Base-by-base conservation (phyloP, 495 filamentous ascomycete species). In the Aspergillus kassunensis region DNA sequence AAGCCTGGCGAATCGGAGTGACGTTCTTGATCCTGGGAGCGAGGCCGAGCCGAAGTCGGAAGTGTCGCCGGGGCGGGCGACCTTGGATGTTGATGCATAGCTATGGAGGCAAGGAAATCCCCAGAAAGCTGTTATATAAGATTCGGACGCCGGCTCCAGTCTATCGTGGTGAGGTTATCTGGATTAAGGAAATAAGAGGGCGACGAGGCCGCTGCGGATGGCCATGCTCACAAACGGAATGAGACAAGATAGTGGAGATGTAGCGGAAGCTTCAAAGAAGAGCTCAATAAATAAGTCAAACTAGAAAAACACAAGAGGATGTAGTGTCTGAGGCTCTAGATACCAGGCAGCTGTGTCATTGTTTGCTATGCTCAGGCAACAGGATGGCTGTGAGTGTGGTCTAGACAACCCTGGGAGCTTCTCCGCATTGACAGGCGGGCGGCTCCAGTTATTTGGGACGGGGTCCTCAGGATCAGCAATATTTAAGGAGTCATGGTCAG, bases 81-180 rank as follows among this genome's bases (percentile, higher is more conserved):
- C 60, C 89, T 82, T 56, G 87, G 84, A 71, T 87, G 84, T 72
- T 92, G 89, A 81, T 93, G 89, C 89, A 95, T 95, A 52, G 39
- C 46, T 35, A 21, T 30, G 44, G 20, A 20, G 9, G 36, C 18
- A 13, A 31, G 27, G 40, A 53, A 51, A 27, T 44, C 51, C 25
- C 51, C 34, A 42, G 35, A 54, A 50, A 53, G 46, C 60, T 34
- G 40, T 37, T 35, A 52, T 33, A 41, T 40, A 53, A 42, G 24
- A 19, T 25, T 29, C 25, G 37, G 34, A 18, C 16, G 46, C 39
- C 39, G 49, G 49, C 43, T 47, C 37, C 51, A 37, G 54, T 53
- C 54, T 64, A 64, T 65, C 60, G 58, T 63, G 56, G 53, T 39
- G 63, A 47, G 46, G 18, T 27, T 59, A 54, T 57, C 49, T 60